A percentile compares a stretch with the other conserved stretches of the same genome.
Conservation (phyloP, 2,329 filamentous ascomycete species). For the Botrytis porri region DNA sequence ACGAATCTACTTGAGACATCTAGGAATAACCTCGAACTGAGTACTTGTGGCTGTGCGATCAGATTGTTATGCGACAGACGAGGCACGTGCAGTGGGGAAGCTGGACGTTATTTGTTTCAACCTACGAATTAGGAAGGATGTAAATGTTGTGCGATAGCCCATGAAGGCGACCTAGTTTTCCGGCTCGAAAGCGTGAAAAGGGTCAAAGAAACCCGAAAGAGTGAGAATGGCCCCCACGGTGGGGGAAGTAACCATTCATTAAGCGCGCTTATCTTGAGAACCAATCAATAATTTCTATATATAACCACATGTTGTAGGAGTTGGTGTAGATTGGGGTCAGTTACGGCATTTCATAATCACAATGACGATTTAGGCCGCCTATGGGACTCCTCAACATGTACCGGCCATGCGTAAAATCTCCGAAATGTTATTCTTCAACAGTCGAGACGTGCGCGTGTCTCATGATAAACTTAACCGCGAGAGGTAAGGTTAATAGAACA, state of each 20-base stretch:
- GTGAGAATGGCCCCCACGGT: background rate
- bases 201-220: background rate
- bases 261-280: background rate
- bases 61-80: background rate
- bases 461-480: background rate
- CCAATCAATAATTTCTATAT: no score
- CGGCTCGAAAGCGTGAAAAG: background rate
- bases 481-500: background rate
- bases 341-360: background rate
- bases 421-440: background rate
- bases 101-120: conserved; percentile 1
- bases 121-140: background rate
- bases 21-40: background rate
- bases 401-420: background rate
- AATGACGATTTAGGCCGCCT: background rate
- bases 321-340: background rate
- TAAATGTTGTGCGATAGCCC: background rate
- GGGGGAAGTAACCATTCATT: background rate
- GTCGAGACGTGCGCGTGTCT: conserved; percentile 2
- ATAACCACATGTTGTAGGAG: background rate
- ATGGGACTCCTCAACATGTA: background rate
- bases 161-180: background rate
- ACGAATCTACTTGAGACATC: background rate
- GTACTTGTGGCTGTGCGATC: background rate
- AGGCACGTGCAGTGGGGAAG: background rate